phyloP scores from a whole-genome alignment of 2,329 filamentous ascomycete genomes.

The Clonostachys byssicola region DNA sequence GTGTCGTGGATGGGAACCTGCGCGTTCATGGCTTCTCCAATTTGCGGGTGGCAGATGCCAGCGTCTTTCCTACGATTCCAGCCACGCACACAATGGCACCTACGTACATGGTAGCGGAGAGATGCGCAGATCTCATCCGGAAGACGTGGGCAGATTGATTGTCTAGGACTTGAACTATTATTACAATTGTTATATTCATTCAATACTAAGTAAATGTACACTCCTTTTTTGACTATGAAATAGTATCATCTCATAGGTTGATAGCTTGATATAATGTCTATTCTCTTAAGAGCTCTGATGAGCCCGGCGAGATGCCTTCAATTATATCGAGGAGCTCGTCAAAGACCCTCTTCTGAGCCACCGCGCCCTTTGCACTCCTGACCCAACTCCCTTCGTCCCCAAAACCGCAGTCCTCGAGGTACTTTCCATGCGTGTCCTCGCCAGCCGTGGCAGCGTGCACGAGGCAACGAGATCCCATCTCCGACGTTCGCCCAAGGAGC shows the following conservation, averaged over 20 bases:
- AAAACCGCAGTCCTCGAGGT: slow-evolving; percentile 26
- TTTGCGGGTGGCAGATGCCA: slow-evolving; percentile 27
- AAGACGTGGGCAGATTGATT: neutral
- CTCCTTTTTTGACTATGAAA: too few species aligned
- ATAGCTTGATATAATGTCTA: too few species aligned
- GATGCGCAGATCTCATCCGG: neutral
- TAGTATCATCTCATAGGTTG: too few species aligned
- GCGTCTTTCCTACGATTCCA: slow-evolving; percentile 22
- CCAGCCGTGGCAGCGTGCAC: slow-evolving; percentile 27
- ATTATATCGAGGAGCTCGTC: slow-evolving; percentile 31
- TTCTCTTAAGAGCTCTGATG: too few species aligned
- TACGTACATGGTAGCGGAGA: neutral
- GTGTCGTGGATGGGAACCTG: slow-evolving; percentile 25
- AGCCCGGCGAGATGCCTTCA: neutral
- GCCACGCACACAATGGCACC: slow-evolving; percentile 13
- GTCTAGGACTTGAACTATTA: too few species aligned
- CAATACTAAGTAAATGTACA: too few species aligned
- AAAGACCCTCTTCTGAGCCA: slow-evolving; percentile 32
- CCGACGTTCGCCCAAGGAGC: slow-evolving; percentile 29
- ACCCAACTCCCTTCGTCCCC: slow-evolving; percentile 27
- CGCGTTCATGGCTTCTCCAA: slow-evolving; percentile 24
- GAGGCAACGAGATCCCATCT: slow-evolving; percentile 38
- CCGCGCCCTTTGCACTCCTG: slow-evolving; percentile 26
- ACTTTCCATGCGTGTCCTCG: slow-evolving; percentile 35
- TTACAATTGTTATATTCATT: too few species aligned